These are phyloP conservation scores for Termitomyces sp. DNA, from an alignment of 1,284 basidiomycete species.

Conservation along the genomic window DNA sequence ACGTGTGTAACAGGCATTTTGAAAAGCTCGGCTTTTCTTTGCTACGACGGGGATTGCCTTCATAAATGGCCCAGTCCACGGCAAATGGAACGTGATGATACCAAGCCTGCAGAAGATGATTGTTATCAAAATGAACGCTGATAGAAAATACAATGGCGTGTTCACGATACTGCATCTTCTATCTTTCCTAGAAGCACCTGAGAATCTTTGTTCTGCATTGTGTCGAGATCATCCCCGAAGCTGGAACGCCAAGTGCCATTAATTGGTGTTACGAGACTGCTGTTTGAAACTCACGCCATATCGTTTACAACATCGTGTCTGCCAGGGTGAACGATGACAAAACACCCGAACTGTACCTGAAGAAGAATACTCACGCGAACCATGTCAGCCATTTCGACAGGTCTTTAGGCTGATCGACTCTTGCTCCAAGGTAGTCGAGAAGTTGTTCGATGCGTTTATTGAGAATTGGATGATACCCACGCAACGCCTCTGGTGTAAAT, in stretches of 20 bases:
- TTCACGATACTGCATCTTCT: slow-evolving; percentile 9
- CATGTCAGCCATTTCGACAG: slow-evolving; percentile 29
- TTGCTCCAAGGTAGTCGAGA: slow-evolving; percentile 23
- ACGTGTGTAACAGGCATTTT: slow-evolving; percentile 21
- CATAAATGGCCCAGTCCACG: slow-evolving; percentile 26
- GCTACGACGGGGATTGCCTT: slow-evolving; percentile 18
- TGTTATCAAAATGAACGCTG: neutral
- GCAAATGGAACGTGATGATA: slow-evolving; percentile 18
- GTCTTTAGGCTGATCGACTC: slow-evolving; percentile 20
- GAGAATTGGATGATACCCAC: slow-evolving; percentile 33
- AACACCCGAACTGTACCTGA: neutral
- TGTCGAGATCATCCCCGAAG: slow-evolving; percentile 25
- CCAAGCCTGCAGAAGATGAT: neutral
- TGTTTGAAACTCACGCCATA: slow-evolving; percentile 27
- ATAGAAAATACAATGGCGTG: neutral
- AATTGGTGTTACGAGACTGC: neutral
- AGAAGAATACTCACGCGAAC: slow-evolving; percentile 25
- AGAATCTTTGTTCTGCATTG: slow-evolving; percentile 23
- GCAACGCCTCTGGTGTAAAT: slow-evolving; percentile 32
- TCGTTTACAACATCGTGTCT: slow-evolving; percentile 36
- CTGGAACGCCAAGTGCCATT: slow-evolving; percentile 10
- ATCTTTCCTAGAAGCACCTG: slow-evolving; percentile 13
- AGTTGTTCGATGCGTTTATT: slow-evolving; percentile 29
- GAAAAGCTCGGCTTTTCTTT: slow-evolving; percentile 18
- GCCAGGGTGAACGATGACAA: neutral